Percentiles rank a stretch among this genome's conserved stretches.
These are phyloP conservation scores for Fusarium graminum DNA, from an alignment of 2,329 filamentous ascomycete genomes.

Conservation along the genomic window DNA sequence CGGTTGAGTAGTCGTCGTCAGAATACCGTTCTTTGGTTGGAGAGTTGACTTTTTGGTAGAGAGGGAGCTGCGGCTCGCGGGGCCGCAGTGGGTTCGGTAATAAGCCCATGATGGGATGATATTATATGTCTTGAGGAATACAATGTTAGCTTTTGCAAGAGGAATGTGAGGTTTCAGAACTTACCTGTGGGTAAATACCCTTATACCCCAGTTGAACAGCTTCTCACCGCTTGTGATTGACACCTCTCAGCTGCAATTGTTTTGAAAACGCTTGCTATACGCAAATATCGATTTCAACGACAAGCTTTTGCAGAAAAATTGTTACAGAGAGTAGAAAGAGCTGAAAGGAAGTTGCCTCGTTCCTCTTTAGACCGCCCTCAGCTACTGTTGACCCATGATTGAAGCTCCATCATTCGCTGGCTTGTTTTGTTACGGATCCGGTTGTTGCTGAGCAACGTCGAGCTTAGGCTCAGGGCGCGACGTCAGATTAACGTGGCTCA, in stretches of 20 bases:
- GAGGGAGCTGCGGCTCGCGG: slow-evolving; percentile 63
- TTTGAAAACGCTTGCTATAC: neutral
- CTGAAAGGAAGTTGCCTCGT: neutral
- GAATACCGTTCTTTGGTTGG: slow-evolving; percentile 65
- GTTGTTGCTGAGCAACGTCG: slow-evolving; percentile 46
- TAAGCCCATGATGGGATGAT: slow-evolving; percentile 61
- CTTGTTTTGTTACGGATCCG: slow-evolving; percentile 45
- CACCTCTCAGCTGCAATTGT: slow-evolving; percentile 1
- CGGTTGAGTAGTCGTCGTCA: slow-evolving; percentile 63
- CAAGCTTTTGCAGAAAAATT: neutral
- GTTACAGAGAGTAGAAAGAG: slow-evolving; percentile 6
- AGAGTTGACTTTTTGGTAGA: slow-evolving; percentile 62
- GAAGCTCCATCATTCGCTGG: slow-evolving; percentile 41
- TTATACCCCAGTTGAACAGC: slow-evolving; percentile 22
- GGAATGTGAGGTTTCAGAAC: slow-evolving; percentile 24
- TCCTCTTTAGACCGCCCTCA: slow-evolving; percentile 19
- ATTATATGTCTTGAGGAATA: slow-evolving; percentile 17
- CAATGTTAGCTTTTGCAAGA: slow-evolving; percentile 18
- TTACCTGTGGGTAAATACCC: slow-evolving; percentile 24
- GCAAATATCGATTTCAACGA: neutral
- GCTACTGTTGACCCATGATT: slow-evolving; percentile 25
- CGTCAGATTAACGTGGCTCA: slow-evolving; percentile 15
- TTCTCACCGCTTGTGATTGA: slow-evolving; percentile 16
- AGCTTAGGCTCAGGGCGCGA: slow-evolving; percentile 25
- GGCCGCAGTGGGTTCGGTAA: slow-evolving; percentile 62